Evolutionary conservation across 1,284 basidiomycete genomes (phyloP).

Genomic region (Cystobasidium pallidum): DNA sequence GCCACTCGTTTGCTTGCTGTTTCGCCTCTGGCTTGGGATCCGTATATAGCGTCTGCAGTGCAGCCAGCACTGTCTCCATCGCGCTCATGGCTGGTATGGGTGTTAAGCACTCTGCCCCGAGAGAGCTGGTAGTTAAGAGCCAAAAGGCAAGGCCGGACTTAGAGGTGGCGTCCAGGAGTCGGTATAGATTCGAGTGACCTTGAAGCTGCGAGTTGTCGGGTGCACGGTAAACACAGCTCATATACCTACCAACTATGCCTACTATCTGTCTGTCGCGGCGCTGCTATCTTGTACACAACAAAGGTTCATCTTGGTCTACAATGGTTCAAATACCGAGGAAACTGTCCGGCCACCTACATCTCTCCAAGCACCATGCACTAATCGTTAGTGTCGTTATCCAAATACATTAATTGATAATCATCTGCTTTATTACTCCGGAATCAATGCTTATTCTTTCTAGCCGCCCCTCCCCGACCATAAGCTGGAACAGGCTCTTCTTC

Average conservation of each 20-base stretch:
- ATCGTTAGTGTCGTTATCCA: too few species aligned
- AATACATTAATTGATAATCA: too few species aligned
- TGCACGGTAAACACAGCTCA: too few species aligned
- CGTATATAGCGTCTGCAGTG: constrained; percentile 62
- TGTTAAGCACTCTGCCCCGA: neutral
- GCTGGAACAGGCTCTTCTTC: constrained; percentile 3
- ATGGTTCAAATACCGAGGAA: too few species aligned
- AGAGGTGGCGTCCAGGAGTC: neutral
- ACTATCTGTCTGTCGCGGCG: too few species aligned
- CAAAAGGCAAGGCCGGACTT: neutral
- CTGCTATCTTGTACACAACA: too few species aligned
- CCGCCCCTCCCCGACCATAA: constrained; percentile 10
- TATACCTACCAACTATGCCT: too few species aligned
- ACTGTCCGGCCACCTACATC: too few species aligned
- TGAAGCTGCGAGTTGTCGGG: too few species aligned
- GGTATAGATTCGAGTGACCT: too few species aligned
- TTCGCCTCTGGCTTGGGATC: constrained; percentile 78
- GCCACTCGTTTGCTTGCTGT: constrained; percentile 62
- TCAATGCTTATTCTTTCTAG: constrained; percentile 5
- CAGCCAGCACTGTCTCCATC: constrained; percentile 56
- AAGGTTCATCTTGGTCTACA: too few species aligned
- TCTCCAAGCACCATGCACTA: too few species aligned
- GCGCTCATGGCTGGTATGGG: neutral
- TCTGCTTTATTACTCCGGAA: neutral
- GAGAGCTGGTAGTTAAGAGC: neutral